phyloP scores from a whole-genome alignment of 345 rosid species.

The Microthlaspi erraticum region DNA sequence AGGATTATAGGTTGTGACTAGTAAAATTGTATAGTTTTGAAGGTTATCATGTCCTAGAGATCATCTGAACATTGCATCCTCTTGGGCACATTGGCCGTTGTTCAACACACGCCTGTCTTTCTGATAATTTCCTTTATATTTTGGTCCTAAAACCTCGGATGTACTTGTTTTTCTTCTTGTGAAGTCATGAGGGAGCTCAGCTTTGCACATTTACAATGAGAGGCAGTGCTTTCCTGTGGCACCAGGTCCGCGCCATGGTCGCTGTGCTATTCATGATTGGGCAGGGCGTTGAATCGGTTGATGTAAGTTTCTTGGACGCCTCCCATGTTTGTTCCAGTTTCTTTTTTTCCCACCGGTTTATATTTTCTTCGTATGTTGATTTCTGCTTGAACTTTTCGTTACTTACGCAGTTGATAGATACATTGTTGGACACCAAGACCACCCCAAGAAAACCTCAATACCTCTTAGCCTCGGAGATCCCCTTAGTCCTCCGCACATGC shows the following conservation, averaged over 20 bases:
- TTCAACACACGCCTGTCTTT: slow-evolving; percentile 1
- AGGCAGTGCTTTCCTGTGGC: slow-evolving; percentile 97
- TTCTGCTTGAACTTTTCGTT: not conserved
- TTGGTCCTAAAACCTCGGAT: slow-evolving; percentile 22
- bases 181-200: slow-evolving; percentile 66
- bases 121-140: slow-evolving; percentile 1
- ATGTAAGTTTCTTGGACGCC: slow-evolving; percentile 59
- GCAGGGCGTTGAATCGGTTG: slow-evolving; percentile 76
- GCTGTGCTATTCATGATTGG: slow-evolving; percentile 93
- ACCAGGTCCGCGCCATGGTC: slow-evolving; percentile 93
- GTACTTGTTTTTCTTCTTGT: slow-evolving; percentile 32
- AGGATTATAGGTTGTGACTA: not conserved
- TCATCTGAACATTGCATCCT: slow-evolving; percentile 2
- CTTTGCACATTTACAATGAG: slow-evolving; percentile 69
- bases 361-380: not conserved
- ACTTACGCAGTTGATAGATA: slow-evolving; percentile 64
- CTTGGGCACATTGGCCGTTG: not conserved
- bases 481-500: slow-evolving; percentile 80
- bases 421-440: slow-evolving; percentile 63
- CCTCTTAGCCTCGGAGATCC: slow-evolving; percentile 79
- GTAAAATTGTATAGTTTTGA: not conserved
- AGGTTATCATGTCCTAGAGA: slow-evolving; percentile 7
- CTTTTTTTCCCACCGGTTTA: slow-evolving; percentile 14
- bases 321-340: slow-evolving; percentile 23
- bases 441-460: slow-evolving; percentile 84